Conservation (phyloP, 2,329 filamentous ascomycete genomes). For the Cercospora beticola region DNA sequence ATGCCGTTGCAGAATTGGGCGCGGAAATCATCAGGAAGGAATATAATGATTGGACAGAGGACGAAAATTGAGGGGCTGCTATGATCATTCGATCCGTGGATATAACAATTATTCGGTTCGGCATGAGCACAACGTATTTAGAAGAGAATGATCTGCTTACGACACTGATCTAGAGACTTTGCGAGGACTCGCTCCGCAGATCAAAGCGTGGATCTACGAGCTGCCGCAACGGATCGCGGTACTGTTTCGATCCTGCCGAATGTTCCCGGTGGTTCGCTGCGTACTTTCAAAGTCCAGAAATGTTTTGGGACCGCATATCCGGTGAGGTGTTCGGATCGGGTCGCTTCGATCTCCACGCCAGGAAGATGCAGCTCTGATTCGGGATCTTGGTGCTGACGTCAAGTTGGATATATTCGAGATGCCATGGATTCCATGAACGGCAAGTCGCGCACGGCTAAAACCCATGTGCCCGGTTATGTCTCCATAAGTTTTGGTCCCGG, state of each 20-base stretch:
- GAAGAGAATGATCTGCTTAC: background rate
- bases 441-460: background rate
- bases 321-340: background rate
- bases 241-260: background rate
- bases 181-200: background rate
- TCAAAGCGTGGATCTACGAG: background rate
- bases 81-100: background rate
- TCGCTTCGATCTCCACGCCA: background rate
- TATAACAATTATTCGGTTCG: background rate
- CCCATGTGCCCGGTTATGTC: background rate
- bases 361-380: background rate
- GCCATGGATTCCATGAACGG: background rate
- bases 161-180: background rate
- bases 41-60: conserved; percentile 12
- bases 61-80: background rate
- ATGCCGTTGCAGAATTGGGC: conserved; percentile 21
- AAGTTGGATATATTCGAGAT: background rate
- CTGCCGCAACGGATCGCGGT: background rate
- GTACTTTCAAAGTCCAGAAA: background rate
- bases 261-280: background rate
- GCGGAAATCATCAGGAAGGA: conserved; percentile 20
- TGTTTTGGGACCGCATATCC: background rate
- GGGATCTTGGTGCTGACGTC: background rate
- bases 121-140: background rate
- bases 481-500: background rate